Evolutionary conservation across 129 eudicot genomes (phyloP), one percentile per base, ranked within the genome.

Genomic region (Arctium lappa): DNA sequence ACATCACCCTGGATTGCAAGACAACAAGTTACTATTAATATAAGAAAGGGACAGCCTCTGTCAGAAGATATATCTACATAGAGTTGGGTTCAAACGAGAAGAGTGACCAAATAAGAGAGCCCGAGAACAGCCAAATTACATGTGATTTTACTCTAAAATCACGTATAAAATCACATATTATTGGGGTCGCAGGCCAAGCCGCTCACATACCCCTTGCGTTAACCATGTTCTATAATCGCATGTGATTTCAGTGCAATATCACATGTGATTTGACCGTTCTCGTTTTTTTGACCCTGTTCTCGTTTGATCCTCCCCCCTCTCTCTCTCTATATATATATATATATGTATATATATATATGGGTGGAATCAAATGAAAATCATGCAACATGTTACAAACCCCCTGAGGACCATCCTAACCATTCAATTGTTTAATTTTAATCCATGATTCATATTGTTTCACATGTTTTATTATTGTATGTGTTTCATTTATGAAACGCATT

Each of bases 1-100:
- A 77, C 63, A 33, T 85, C 73, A 91, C 82, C 81, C 99, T 95
- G 88, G 74, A 84, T 70, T 63, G 30, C 74, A 84, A 75, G n/a
- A 72, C 76, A 32, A 62, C n/a, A 37, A 72, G 77, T 18, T 78
- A 81, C 84, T 39, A 73, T 18, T 30, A 15, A 30, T 15, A 32
- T 50, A 82, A 81, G 32, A 33, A 53, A 56, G 18, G 5, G 18
- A 16, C 66, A 16, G 66, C 6, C 27, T 56, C 66, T 56, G 66
- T 56, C 66, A 56, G 66, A 56, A 8, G 66, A 53, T 56, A 56
- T 56, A 56, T 56, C 22, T 56, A 56, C 16, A 56, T 56, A 56
- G 4, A 53, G 66, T 15, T 6, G 22, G 27, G 27, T 56, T 16
- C 66, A 56, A 56, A 68, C 32, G 78, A 73, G 11, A 80, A 48